A percentile compares a stretch with the other conserved stretches of the same genome.
These are phyloP conservation scores for Penicillium odoratum DNA, from an alignment of 495 filamentous ascomycete genomes.

Conservation along the genomic window DNA sequence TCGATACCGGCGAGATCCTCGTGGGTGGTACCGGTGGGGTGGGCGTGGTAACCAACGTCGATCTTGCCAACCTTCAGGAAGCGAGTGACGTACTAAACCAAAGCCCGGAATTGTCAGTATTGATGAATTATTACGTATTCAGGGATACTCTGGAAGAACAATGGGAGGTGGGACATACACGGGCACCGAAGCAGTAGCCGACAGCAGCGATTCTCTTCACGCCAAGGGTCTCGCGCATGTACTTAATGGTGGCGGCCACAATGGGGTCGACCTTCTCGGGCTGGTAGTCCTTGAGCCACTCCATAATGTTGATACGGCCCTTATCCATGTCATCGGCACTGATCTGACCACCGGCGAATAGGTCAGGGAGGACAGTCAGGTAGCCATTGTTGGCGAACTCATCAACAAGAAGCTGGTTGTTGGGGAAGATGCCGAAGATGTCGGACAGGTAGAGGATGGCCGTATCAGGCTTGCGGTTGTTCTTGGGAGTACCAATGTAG, in stretches of 20 bases:
- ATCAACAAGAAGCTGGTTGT: slow-evolving; percentile 79
- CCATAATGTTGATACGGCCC: slow-evolving; percentile 56
- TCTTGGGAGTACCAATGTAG: slow-evolving; percentile 44
- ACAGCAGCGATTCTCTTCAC: slow-evolving; percentile 66
- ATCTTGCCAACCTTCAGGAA: slow-evolving; percentile 48
- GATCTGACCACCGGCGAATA: slow-evolving; percentile 72
- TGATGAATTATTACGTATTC: neutral
- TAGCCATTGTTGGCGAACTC: slow-evolving; percentile 83
- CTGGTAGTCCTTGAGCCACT: slow-evolving; percentile 63
- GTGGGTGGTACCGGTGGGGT: slow-evolving; percentile 74
- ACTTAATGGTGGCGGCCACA: slow-evolving; percentile 58
- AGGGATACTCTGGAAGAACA: neutral
- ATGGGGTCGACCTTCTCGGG: slow-evolving; percentile 61
- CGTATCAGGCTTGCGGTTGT: slow-evolving; percentile 42
- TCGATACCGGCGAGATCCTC: slow-evolving; percentile 72
- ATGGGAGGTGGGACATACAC: slow-evolving; percentile 26
- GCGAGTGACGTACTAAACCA: slow-evolving; percentile 41
- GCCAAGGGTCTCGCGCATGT: slow-evolving; percentile 56
- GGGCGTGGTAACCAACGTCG: slow-evolving; percentile 70
- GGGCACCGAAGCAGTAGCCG: slow-evolving; percentile 51
- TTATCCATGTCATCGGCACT: slow-evolving; percentile 53
- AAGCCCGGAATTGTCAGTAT: neutral
- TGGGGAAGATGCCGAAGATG: slow-evolving; percentile 71
- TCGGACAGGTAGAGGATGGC: slow-evolving; percentile 57
- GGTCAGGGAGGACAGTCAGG: slow-evolving; percentile 71